phyloP scores from a whole-genome alignment of 108 stramenopile genomes.

The Conticribra guillardii region DNA sequence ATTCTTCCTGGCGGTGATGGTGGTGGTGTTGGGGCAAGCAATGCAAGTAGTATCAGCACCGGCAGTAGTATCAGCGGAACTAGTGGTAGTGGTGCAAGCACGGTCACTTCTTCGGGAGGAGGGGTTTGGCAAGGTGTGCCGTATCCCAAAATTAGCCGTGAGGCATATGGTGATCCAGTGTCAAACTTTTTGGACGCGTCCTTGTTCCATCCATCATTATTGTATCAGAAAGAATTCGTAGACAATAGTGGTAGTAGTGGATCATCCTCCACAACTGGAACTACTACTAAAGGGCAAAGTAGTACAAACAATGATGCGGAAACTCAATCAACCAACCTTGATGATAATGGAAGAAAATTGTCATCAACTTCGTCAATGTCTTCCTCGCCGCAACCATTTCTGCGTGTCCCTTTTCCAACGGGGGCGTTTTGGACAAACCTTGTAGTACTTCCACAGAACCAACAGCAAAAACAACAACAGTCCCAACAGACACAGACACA shows the following conservation, averaged over 20 bases:
- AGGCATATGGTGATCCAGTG: constrained; percentile 67
- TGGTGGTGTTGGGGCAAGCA: neutral
- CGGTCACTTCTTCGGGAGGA: no score
- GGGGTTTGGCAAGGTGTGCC: constrained; percentile 42
- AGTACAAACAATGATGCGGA: no score
- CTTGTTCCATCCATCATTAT: constrained; percentile 70
- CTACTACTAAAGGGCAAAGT: no score
- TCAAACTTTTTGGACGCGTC: constrained; percentile 59
- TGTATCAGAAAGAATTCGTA: constrained; percentile 33
- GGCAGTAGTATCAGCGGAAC: no score
- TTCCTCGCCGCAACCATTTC: constrained; percentile 34
- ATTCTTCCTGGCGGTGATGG: constrained; percentile 6
- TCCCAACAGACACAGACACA: no score
- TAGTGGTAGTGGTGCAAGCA: no score
- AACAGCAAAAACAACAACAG: neutral
- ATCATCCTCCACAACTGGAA: no score
- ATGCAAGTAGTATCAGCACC: neutral
- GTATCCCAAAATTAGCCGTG: constrained; percentile 63
- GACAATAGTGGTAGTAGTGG: constrained; percentile 2
- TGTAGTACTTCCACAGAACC: constrained; percentile 50
- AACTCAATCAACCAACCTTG: neutral
- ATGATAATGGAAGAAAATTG: neutral
- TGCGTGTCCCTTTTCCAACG: constrained; percentile 85
- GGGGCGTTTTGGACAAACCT: constrained; percentile 92
- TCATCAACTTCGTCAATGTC: constrained; percentile 2